Base-by-base conservation (phyloP, 2,329 filamentous ascomycete species). In the Hortaea werneckii region DNA sequence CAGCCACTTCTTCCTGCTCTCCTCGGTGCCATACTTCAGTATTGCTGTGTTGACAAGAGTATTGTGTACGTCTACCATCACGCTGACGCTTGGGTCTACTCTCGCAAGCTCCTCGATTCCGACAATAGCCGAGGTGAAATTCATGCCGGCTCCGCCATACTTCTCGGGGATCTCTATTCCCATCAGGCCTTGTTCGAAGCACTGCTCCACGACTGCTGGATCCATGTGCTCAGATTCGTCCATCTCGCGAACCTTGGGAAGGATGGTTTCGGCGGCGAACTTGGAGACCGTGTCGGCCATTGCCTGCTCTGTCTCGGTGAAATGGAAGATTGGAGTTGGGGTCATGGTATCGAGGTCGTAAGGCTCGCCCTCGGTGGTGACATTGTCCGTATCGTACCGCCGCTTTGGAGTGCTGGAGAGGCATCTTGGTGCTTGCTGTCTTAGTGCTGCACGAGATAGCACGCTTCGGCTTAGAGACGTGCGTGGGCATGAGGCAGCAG, bases 101-200 rank as follows among this genome's bases (percentile, higher is more conserved):
- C 88, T 79, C 1, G 92, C 92, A 50, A 98, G 75, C 75, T 98
- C 92, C 71, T 98, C 92, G 58, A 98, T 98, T 28, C 87, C 90
- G 39, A 98, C 83, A 63, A 98, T 95, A 50, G 89, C 90, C 1
- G 89, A 74, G 1, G 92, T 96, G 70, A 98, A 98, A 77, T 95
- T 95, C 92, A 98, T 96, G 57, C 89, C 92, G 0, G 90, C 87
- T 50, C 92, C 92, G 50, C 92, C 92, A 64, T 83, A 98, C 67
- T 95, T 89, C 68, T 98, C 92, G 11, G 92, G 90, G 47, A 98
- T 95, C 72, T 98, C 92, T 53, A 98, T 78, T 51, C 88, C 85
- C 92, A 98, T 98, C 42, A 98, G 74, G 0, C 92, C 92, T 65
- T 96, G 89, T 73, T 98, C 92, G 60, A 98, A 98, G 43, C 95